Base-by-base conservation (phyloP, 2,329 filamentous ascomycete genomes). In the Botrytis fragariae region DNA sequence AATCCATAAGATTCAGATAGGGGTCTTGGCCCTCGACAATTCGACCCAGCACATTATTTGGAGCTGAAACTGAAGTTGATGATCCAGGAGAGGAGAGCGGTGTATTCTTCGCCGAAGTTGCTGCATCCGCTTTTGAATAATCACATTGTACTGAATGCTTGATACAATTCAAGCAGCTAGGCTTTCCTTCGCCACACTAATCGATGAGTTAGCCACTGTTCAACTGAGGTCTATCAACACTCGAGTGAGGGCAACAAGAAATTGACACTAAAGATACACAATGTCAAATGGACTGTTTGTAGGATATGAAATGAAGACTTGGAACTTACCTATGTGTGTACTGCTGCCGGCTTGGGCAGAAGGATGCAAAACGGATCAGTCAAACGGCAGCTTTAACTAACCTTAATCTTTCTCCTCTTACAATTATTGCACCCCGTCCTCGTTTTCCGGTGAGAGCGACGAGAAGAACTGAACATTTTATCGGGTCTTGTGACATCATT, bases 1-100 rank as follows among this genome's bases (percentile, higher is more conserved):
- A 80, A 60, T 87, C 84, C 45, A 62, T 76, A 20, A 59, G 57
- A 62, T 51, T 29, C 42, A 71, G 59, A n/a, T 60, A 42, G 22
- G 60, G 48, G 29, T 65, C 59, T 59, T 60, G 44, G 32, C 51
- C 57, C 20, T 60, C 51, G 29, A 29, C 29, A 35, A 29, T 37
- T 22, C 37, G 51, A 25, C 39, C 29, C 35, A 18, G 32, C 35
- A 37, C n/a, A 44, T 61, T 54, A 14, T 39, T 44, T 62, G 29
- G n/a, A 62, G 20, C 42, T 14, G 44, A 37, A 60, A 37, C 69
- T 48, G 42, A 32, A 39, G 35, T 37, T 61, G 62, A 54, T n/a
- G 65, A 61, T 22, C 69, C 51, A 22, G 25, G 48, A n/a, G 48
- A 48, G 9, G 48, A 44, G 20, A 37, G 32, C 45, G 65, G 35